Evolutionary conservation across 306 rosid genomes (phyloP).

Genomic region (Cucumis hystrix): DNA sequence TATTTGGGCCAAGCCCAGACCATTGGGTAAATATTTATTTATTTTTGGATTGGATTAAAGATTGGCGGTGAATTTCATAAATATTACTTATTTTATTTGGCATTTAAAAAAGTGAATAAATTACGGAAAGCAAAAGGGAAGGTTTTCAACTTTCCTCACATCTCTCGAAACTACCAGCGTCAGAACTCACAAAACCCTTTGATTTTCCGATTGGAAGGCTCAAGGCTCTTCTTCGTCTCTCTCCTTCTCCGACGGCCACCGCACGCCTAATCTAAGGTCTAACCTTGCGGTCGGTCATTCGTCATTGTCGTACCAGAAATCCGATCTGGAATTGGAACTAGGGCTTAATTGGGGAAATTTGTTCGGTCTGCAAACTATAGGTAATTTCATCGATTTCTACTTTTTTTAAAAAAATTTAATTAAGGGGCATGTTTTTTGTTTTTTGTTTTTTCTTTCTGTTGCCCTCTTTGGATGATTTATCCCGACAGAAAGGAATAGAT

Average conservation of each 20-base stretch:
- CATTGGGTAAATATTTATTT: background rate
- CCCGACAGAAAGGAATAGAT: background rate
- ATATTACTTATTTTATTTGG: no score
- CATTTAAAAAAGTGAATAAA: no score
- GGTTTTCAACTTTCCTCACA: background rate
- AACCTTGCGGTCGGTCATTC: background rate
- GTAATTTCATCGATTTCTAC: background rate
- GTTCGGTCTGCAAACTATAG: background rate
- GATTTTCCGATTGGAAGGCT: background rate
- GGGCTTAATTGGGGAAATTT: background rate
- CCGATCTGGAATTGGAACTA: background rate
- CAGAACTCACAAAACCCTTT: background rate
- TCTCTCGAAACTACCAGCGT: background rate
- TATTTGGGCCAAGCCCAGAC: background rate
- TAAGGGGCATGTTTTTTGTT: background rate
- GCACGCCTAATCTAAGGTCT: background rate
- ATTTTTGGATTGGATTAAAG: no score
- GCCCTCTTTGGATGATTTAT: background rate
- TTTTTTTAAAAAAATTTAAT: background rate
- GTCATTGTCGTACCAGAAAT: background rate
- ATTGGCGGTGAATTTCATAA: no score
- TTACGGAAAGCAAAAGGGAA: background rate
- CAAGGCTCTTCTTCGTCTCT: background rate
- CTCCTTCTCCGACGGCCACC: background rate
- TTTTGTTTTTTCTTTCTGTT: no score